Evolutionary conservation across 257 asterid species (phyloP), one percentile per base, ranked within the genome.

Genomic region (Striga asiatica): DNA sequence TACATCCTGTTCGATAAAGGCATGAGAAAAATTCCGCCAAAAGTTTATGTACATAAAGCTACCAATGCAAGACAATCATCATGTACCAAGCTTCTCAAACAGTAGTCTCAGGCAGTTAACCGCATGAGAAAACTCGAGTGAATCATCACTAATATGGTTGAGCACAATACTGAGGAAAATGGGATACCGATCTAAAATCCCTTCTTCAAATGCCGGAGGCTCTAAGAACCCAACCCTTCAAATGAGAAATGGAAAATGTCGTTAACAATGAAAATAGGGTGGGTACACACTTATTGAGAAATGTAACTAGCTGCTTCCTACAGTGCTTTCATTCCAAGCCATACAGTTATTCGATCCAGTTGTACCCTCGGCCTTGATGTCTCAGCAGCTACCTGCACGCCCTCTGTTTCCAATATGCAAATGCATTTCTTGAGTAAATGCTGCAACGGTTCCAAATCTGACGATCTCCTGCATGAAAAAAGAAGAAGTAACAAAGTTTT

Each of bases 321-420:
- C 98, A 91, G 64, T 76, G 94, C 81, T 77, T 91, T 91, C 80
- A 91, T 84, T 77, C 98, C 97, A 73, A 91, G 92, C 98, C 98
- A 91, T 67, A 91, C 94, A 63, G 98, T 70, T 58, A 74, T 56
- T 47, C 84, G 84, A 61, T 91, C 97, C 76, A 87, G 76, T 71
- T 87, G 89, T 63, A 82, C 71, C 85, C 98, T 87, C 34, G 93
- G 86, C 78, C 98, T 82, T 60, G 85, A 68, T 72, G 76, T 48
- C 66, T 67, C 81, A 29, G 37, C 54, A 49, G 67, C 60, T 31
- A 65, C 50, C 69, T 73, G 78, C 71, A 55, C 9, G 41, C 63
- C 71, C 49, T 91, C 98, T 23, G 81, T 64, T 74, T 88, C 94
- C 89, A 91, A 71, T 71, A 82, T 42, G 63, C 57, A 42, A 54